Evolutionary conservation across 257 asterid genomes (phyloP).

Genomic region (Cruciata laevipes): DNA sequence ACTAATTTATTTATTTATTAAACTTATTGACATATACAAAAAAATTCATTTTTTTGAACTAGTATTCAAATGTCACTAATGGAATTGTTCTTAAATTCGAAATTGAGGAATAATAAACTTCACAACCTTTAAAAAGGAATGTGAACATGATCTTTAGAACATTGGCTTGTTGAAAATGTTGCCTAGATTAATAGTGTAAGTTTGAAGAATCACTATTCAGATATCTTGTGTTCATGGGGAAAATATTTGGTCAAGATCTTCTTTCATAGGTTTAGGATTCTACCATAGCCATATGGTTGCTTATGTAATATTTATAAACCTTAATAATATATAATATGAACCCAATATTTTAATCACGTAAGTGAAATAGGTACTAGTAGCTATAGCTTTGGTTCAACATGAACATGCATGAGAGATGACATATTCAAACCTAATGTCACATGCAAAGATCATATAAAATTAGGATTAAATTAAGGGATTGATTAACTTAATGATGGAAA

Average conservation of each 20-base stretch:
- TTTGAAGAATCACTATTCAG: background rate
- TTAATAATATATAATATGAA: background rate
- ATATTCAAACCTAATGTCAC: conserved; percentile 45
- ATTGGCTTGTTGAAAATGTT: background rate
- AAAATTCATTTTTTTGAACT: too few relatives aligned
- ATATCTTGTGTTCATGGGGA: background rate
- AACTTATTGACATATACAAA: too few relatives aligned
- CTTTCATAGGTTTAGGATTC: background rate
- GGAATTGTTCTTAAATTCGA: too few relatives aligned
- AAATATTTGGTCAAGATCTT: background rate
- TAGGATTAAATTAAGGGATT: conserved; percentile 10
- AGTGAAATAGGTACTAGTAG: background rate
- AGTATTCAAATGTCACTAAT: too few relatives aligned
- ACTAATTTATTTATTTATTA: too few relatives aligned
- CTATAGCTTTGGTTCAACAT: conserved; percentile 10
- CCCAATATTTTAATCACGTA: background rate
- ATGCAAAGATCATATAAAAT: conserved; percentile 32
- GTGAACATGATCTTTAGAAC: background rate
- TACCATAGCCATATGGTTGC: background rate
- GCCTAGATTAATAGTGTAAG: background rate
- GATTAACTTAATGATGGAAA: conserved; percentile 37
- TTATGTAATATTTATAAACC: background rate
- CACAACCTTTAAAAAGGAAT: too few relatives aligned
- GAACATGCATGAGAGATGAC: background rate
- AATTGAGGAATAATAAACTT: too few relatives aligned